A percentile compares a stretch with the other conserved stretches of the same genome.
phyloP scores from a whole-genome alignment of 2,329 filamentous ascomycete genomes.

The Penicillium sp. region DNA sequence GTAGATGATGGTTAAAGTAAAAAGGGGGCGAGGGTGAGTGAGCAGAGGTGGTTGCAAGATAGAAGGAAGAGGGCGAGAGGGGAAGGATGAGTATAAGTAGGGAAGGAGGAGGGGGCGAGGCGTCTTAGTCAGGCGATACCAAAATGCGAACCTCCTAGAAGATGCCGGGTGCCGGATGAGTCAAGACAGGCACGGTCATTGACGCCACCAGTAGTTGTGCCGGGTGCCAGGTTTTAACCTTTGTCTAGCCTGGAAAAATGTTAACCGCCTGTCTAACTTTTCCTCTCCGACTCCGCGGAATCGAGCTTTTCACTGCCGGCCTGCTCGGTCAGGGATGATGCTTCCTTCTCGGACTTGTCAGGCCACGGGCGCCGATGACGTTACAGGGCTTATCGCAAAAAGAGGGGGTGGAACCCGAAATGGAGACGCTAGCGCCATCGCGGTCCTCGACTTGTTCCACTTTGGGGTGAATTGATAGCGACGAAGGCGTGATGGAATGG shows the following conservation, averaged over 20 bases:
- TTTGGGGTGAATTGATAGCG: too few relatives aligned
- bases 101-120: conserved; percentile 20
- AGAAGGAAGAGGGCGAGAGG: conserved; percentile 17
- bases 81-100: conserved; percentile 29
- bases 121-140: conserved; percentile 19
- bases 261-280: too few relatives aligned
- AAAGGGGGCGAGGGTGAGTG: conserved; percentile 15
- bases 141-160: conserved; percentile 25
- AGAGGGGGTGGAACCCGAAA: conserved; percentile 25
- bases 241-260: too few relatives aligned
- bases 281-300: too few relatives aligned
- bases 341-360: too few relatives aligned
- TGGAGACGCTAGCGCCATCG: conserved; percentile 14
- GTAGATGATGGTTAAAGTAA: conserved; percentile 6
- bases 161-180: conserved; percentile 26
- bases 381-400: conserved; percentile 26
- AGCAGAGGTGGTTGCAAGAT: conserved; percentile 10
- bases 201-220: conserved; percentile 19
- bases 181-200: conserved; percentile 21
- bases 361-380: conserved; percentile 23
- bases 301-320: too few relatives aligned
- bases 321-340: too few relatives aligned
- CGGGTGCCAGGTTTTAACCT: conserved; percentile 2
- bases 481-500: too few relatives aligned
- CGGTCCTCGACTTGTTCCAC: too few relatives aligned